Base-by-base conservation (phyloP, 2,329 filamentous ascomycete genomes). In the Fusarium udum region DNA sequence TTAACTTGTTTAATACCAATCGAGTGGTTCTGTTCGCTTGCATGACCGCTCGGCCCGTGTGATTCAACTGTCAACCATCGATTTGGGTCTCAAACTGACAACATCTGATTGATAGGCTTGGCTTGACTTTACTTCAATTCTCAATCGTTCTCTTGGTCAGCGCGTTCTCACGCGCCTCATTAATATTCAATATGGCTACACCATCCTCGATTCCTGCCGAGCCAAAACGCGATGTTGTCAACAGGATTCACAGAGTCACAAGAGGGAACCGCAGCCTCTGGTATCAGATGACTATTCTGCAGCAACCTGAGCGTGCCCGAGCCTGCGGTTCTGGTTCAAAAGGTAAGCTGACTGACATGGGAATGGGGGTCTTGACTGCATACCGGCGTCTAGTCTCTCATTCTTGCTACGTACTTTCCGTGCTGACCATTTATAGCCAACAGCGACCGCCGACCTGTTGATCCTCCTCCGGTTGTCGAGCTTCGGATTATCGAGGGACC, bases 281-380 rank as follows among this genome's bases (percentile, higher is more conserved):
- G 79, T 98, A 98, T 83, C 87, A 89, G 73, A 86, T 98, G 82
- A 91, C 90, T 67, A 95, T 98, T 63, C 91, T 98, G 77, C 96
- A 99, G 84, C 94, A 98, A 82, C 96, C 96, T 26, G 93, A 97
- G 84, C 93, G 95, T 78, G 95, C 96, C 56, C 90, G 96, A 86
- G 96, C 96, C 62, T 99, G 96, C 82, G 96, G 96, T 79, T 95
- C 95, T 62, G 96, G 96, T 68, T 94, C 94, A 61, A 98, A 98
- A 85, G 97, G 94, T 97, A 87, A 83, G 92, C 77, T 45, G 39
- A 45, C 46, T 64, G 24, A 42, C 16, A 42, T 37, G 36, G n/a
- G 40, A 58, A 18, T 55, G 55, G 43, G 12, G 46, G 31, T 49
- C 32, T 34, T 14, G 42, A 45, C 49, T 45, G 22, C 22, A 22